Conservation (phyloP, 2,329 filamentous ascomycete species). For the Pyricularia sp. region DNA sequence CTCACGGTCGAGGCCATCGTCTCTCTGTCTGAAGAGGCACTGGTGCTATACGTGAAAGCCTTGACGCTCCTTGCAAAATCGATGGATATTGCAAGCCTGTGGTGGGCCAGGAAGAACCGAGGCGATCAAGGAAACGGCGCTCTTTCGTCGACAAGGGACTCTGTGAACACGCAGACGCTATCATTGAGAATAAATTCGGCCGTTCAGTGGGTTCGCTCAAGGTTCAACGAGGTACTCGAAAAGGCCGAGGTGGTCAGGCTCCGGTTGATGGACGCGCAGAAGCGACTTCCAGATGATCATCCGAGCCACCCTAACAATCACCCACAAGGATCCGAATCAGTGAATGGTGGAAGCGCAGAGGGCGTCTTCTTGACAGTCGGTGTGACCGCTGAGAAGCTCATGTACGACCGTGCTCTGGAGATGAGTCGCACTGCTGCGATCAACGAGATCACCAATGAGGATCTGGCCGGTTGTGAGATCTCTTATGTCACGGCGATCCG, state of each 20-base stretch:
- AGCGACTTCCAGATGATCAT: conserved; percentile 73
- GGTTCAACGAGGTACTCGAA: conserved; percentile 95
- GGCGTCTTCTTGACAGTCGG: conserved; percentile 79
- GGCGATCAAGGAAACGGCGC: conserved; percentile 39
- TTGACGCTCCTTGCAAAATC: conserved; percentile 82
- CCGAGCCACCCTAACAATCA: conserved; percentile 79
- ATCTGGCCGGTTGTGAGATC: conserved; percentile 79
- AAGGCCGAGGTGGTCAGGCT: conserved; percentile 92
- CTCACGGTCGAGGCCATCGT: conserved; percentile 82
- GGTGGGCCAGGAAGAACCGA: conserved; percentile 79
- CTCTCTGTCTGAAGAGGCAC: conserved; percentile 81
- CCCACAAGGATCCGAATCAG: conserved; percentile 45
- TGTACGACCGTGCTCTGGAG: conserved; percentile 95
- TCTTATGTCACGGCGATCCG: conserved; percentile 89
- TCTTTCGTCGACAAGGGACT: conserved; percentile 15
- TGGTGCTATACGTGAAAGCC: conserved; percentile 94
- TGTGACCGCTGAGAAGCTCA: conserved; percentile 89
- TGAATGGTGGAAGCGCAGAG: conserved; percentile 57
- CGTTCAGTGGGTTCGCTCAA: conserved; percentile 87
- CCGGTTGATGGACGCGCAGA: conserved; percentile 79
- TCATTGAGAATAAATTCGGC: conserved; percentile 77
- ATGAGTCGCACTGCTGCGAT: conserved; percentile 95
- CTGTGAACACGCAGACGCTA: conserved; percentile 37
- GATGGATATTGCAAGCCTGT: conserved; percentile 88
- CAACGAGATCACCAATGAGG: conserved; percentile 88